Base-by-base conservation (phyloP, 768 basidiomycete genomes). In the Gloeostereum incarnatum region DNA sequence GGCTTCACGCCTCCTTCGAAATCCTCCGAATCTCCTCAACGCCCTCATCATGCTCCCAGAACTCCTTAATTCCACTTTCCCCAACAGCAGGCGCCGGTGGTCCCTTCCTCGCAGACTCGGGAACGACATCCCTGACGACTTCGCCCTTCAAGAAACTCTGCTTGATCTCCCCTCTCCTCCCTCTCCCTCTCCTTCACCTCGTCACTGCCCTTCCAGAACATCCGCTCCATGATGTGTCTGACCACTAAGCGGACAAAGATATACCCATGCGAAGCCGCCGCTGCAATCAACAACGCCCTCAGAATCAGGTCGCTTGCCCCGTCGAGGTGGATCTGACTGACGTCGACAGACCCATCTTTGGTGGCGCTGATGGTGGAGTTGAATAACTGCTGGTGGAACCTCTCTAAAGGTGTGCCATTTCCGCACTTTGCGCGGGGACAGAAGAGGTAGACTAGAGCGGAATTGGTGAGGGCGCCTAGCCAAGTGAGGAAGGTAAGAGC, bases 381-480 rank as follows among this genome's bases (percentile, higher is more conserved):
- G 39, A 54, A 51, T 33, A 58, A 50, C 29, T 56, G 49, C 36
- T 47, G 45, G 40, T 57, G 54, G n/a, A 57, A 52, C 40, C 47
- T 52, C 37, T 53, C 50, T 22, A 58, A 51, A 23, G 51, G 40
- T 19, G 48, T 22, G 9, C 8, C 17, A 6, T 36, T 24, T 34
- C 21, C 13, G 18, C 39, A 13, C 13, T 42, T 21, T 35, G 35
- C 32, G 26, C 45, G 52, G 22, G 81, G 75, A 10, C 71, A 77
- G 70, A 96, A 94, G 47, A 96, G 77, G 63, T 89, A 92, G 35
- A 94, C 83, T 38, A 99, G 75, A 5, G 92, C 83, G 0, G 89
- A 71, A 58, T 93, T 96, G 20, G 82, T 89, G 21, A 97, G 63
- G 0, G 91, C 81, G 3, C 81, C 80, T 36, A 94, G 65, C 91